phyloP scores from a whole-genome alignment of 495 filamentous ascomycete genomes.

The Lophiotrema nucula region DNA sequence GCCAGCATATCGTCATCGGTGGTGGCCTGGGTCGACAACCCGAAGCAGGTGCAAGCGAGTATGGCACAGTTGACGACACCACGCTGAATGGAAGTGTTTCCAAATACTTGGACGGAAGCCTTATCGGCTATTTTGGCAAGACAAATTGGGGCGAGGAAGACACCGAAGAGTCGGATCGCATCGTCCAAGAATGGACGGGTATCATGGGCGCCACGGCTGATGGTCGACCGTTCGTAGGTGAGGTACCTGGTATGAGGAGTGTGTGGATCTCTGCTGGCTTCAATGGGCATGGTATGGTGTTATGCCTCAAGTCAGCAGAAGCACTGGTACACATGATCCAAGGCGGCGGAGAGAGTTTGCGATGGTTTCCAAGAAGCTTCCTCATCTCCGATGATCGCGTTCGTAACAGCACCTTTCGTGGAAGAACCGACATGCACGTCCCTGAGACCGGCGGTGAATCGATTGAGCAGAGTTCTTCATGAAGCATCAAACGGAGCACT shows the following conservation, averaged over 20 bases:
- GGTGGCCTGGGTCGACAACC: slow-evolving; percentile 57
- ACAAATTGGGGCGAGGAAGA: slow-evolving; percentile 56
- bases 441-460: neutral
- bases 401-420: neutral
- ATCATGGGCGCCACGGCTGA: slow-evolving; percentile 61
- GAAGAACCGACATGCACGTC: neutral
- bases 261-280: slow-evolving; percentile 55
- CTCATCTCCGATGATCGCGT: slow-evolving; percentile 42
- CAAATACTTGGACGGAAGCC: slow-evolving; percentile 49
- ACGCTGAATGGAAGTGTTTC: slow-evolving; percentile 54
- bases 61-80: slow-evolving; percentile 59
- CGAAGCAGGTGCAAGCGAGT: slow-evolving; percentile 50
- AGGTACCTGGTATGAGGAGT: slow-evolving; percentile 36
- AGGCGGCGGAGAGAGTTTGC: slow-evolving; percentile 34
- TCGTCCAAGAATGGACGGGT: slow-evolving; percentile 54
- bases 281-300: slow-evolving; percentile 60
- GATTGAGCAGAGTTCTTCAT: neutral
- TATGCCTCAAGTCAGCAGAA: slow-evolving; percentile 56
- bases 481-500: no score
- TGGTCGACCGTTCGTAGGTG: slow-evolving; percentile 55
- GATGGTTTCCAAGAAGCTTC: slow-evolving; percentile 56
- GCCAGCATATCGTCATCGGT: slow-evolving; percentile 67
- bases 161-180: neutral
- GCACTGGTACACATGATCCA: slow-evolving; percentile 54
- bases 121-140: slow-evolving; percentile 54